phyloP scores from a whole-genome alignment of 305 asterid species.

The Withania somnifera region DNA sequence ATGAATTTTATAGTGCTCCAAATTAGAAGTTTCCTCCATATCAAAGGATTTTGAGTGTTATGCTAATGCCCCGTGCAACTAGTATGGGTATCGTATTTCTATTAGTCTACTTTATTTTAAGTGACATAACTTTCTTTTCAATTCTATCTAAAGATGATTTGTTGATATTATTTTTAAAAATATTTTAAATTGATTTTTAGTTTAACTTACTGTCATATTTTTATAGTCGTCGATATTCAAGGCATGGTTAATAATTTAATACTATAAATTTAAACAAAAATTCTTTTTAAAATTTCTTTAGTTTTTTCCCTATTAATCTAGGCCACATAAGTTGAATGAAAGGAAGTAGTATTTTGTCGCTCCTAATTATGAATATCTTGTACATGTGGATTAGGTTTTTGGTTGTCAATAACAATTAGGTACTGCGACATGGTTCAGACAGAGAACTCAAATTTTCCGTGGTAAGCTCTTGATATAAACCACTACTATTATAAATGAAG shows the following conservation, averaged over 20 bases:
- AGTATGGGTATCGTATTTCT: not conserved
- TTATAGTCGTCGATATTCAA: not conserved
- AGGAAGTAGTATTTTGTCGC: not conserved
- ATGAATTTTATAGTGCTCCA: slow-evolving; percentile 11
- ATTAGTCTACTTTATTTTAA: not conserved
- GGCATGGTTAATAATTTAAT: not conserved
- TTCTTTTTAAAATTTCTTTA: not conserved
- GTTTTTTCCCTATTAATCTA: not conserved
- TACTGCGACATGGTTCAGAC: not conserved
- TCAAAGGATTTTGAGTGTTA: not conserved
- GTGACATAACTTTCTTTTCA: not conserved
- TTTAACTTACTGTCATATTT: not conserved
- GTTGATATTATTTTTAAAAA: not conserved
- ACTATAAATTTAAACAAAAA: not conserved
- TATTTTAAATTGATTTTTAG: not conserved
- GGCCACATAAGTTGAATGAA: not conserved
- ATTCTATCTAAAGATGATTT: not conserved
- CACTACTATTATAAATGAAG: not conserved
- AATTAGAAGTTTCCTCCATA: not conserved
- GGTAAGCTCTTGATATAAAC: not conserved
- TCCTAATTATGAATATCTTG: not conserved
- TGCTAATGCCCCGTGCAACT: not conserved
- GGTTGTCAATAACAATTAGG: not conserved
- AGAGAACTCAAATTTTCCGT: not conserved
- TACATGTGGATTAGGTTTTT: not conserved